Conservation (phyloP, 2,329 filamentous ascomycete genomes). For the Phaeosphaeria sp. region DNA sequence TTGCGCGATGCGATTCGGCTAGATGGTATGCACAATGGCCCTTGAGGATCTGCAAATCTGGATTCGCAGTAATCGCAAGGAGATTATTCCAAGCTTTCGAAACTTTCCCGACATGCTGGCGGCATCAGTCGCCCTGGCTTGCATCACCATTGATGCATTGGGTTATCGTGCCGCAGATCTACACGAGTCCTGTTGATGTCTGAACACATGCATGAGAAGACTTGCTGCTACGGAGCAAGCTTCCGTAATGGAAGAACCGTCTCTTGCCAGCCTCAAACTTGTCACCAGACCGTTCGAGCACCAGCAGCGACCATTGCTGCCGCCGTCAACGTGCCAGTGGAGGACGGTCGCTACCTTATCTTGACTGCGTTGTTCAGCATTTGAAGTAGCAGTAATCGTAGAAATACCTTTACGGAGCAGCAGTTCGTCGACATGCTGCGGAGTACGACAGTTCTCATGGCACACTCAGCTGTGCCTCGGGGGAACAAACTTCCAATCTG, state of each 20-base stretch:
- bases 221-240: neutral
- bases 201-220: too few species aligned
- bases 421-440: neutral
- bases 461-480: neutral
- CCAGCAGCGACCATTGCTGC: neutral
- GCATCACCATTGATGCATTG: neutral
- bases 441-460: neutral
- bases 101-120: neutral
- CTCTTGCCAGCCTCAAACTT: neutral
- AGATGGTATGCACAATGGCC: too few species aligned
- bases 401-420: too few species aligned
- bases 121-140: neutral
- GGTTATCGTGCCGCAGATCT: neutral
- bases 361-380: constrained; percentile 1
- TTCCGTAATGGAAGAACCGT: neutral
- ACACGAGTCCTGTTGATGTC: neutral
- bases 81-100: too few species aligned
- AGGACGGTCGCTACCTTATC: constrained; percentile 10
- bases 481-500: neutral
- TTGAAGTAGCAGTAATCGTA: neutral
- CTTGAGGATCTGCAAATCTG: too few species aligned
- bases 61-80: too few species aligned
- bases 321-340: constrained; percentile 1
- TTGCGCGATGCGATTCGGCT: too few species aligned
- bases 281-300: neutral